Conservation (phyloP, 192 early-diverging fungal species). For the Polychytrium aggregatum region DNA sequence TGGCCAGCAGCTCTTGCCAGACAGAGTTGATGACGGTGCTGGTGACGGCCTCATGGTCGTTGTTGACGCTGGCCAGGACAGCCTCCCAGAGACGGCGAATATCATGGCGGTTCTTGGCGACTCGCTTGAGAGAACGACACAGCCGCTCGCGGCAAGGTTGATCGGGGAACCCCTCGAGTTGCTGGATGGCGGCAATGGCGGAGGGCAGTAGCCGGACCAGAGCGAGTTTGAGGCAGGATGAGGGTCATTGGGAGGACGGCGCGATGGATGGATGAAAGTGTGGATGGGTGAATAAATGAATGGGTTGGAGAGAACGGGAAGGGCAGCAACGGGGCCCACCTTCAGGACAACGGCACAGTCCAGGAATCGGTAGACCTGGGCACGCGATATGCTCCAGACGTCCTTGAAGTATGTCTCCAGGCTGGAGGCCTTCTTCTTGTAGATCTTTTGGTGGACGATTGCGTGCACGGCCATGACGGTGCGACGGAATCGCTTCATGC, state of each 20-base stretch:
- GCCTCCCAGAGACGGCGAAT: constrained; percentile 30
- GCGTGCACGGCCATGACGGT: constrained; percentile 27
- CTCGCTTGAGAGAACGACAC: constrained; percentile 34
- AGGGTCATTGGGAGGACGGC: too few species aligned
- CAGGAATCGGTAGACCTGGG: constrained; percentile 39
- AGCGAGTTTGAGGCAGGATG: too few species aligned
- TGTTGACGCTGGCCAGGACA: constrained; percentile 15
- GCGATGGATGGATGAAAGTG: too few species aligned
- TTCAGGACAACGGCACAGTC: constrained; percentile 35
- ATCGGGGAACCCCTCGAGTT: constrained; percentile 27
- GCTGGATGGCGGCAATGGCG: constrained; percentile 10
- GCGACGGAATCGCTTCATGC: constrained; percentile 22
- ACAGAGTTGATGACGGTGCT: constrained; percentile 24
- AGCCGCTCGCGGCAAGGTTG: constrained; percentile 40
- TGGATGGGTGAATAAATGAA: too few species aligned
- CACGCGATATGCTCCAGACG: constrained; percentile 35
- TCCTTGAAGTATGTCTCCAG: constrained; percentile 33
- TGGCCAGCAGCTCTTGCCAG: constrained; percentile 27
- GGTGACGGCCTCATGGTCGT: constrained; percentile 28
- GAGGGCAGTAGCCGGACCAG: too few species aligned
- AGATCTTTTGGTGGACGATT: constrained; percentile 31
- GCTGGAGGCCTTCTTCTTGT: constrained; percentile 20
- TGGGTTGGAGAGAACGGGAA: too few species aligned
- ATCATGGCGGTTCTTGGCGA: constrained; percentile 26
- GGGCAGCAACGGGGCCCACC: constrained; percentile 11